phyloP scores from a whole-genome alignment of 441 rosid genomes.

The Populus hybrid region DNA sequence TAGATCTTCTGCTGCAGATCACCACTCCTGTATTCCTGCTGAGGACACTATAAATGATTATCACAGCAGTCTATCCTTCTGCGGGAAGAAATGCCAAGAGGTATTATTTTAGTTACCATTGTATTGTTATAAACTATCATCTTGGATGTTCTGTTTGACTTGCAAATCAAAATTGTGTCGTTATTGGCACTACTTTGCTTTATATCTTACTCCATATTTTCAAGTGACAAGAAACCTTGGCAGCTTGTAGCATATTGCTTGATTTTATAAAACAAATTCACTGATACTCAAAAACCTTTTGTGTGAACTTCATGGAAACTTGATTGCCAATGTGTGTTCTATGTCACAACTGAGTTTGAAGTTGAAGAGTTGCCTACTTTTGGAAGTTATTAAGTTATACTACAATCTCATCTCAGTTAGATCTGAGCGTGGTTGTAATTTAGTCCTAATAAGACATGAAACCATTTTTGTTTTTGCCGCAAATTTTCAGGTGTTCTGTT shows the following conservation, averaged over 20 bases:
- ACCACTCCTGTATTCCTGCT: constrained; percentile 47
- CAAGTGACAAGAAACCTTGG: background rate
- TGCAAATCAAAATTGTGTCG: background rate
- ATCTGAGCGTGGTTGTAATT: background rate
- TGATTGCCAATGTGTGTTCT: background rate
- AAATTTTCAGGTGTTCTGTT: background rate
- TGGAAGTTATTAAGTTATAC: background rate
- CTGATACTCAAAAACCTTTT: background rate
- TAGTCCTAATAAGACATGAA: background rate
- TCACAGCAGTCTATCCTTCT: constrained; percentile 39
- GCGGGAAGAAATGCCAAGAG: constrained; percentile 85
- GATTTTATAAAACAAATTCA: background rate
- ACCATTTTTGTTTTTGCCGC: background rate
- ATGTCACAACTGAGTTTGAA: background rate
- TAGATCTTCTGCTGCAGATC: constrained; percentile 56
- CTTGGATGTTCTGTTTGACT: constrained; percentile 15
- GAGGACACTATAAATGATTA: constrained; percentile 33
- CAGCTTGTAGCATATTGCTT: background rate
- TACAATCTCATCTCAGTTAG: background rate
- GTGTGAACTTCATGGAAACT: background rate
- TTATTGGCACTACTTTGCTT: background rate
- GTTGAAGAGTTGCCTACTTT: background rate
- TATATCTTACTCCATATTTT: background rate
- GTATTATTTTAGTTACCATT: constrained; percentile 36
- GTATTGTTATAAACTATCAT: background rate